Percentiles rank a stretch among this genome's conserved stretches.
Conservation (phyloP, 495 filamentous ascomycete genomes). For the Podospora bellae-mahoneyi region DNA sequence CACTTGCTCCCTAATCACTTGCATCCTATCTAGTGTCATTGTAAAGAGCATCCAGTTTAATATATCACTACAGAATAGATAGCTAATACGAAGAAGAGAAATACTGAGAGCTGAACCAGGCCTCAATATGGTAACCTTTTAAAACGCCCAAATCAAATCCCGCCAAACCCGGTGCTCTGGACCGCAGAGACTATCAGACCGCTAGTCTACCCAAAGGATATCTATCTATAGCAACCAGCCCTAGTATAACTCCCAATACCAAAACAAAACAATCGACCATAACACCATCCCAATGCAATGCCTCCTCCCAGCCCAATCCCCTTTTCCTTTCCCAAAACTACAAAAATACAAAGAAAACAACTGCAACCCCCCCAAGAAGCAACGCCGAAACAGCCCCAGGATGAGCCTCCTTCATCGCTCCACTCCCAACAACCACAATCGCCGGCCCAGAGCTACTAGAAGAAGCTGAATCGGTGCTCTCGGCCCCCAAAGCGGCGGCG, state of each 20-base stretch:
- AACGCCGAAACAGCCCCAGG: slow-evolving; percentile 1
- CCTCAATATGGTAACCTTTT: not conserved
- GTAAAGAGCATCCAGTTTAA: no score
- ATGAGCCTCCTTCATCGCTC: slow-evolving; percentile 3
- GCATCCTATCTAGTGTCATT: not conserved
- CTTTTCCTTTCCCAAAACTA: not conserved
- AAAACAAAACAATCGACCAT: not conserved
- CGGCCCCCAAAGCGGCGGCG: not conserved
- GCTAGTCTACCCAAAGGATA: not conserved
- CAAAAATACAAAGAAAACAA: slow-evolving; percentile 10
- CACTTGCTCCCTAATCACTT: not conserved
- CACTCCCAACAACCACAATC: not conserved
- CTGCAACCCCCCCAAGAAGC: not conserved
- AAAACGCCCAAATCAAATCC: not conserved
- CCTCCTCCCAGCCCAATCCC: not conserved
- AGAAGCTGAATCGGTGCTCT: not conserved
- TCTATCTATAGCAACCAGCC: not conserved
- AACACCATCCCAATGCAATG: not conserved
- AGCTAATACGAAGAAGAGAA: not conserved
- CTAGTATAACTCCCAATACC: no score
- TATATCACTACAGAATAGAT: not conserved
- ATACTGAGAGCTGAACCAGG: not conserved
- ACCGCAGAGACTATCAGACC: not conserved
- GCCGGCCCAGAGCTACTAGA: slow-evolving; percentile 1
- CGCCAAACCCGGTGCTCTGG: not conserved